A percentile compares a stretch with the other conserved stretches of the same genome.
Conservation (phyloP, 176 grass and related monocot genomes). For the Eragrostis nindensis region DNA sequence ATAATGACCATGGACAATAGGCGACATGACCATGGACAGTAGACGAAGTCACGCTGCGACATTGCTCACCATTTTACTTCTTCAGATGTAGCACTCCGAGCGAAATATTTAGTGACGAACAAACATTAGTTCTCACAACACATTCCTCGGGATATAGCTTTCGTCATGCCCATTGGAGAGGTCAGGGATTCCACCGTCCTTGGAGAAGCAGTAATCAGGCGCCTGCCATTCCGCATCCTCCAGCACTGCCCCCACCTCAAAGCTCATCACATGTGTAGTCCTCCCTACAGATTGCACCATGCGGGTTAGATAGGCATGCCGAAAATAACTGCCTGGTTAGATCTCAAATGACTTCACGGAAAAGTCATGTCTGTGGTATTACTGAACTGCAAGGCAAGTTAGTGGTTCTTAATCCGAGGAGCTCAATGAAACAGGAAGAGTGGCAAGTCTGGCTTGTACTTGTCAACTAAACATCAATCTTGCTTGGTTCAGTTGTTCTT, state of each 20-base stretch:
- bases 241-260: constrained; percentile 36
- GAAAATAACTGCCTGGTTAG: not conserved
- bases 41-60: too few species aligned
- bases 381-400: not conserved
- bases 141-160: constrained; percentile 5
- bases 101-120: not conserved
- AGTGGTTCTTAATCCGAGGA: not conserved
- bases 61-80: too few species aligned
- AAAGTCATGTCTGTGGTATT: not conserved
- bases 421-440: not conserved
- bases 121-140: constrained; percentile 14
- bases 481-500: not conserved
- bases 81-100: not conserved
- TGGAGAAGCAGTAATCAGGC: constrained; percentile 46
- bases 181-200: not conserved
- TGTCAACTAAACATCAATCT: not conserved
- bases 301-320: not conserved
- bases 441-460: not conserved
- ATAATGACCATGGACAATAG: too few species aligned
- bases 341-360: not conserved
- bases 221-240: constrained; percentile 49
- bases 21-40: too few species aligned
- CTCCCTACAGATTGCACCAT: not conserved
- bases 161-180: not conserved
- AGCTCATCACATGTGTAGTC: constrained; percentile 45